Conservation (phyloP, 2,329 filamentous ascomycete genomes). For the Botrytis fragariae region DNA sequence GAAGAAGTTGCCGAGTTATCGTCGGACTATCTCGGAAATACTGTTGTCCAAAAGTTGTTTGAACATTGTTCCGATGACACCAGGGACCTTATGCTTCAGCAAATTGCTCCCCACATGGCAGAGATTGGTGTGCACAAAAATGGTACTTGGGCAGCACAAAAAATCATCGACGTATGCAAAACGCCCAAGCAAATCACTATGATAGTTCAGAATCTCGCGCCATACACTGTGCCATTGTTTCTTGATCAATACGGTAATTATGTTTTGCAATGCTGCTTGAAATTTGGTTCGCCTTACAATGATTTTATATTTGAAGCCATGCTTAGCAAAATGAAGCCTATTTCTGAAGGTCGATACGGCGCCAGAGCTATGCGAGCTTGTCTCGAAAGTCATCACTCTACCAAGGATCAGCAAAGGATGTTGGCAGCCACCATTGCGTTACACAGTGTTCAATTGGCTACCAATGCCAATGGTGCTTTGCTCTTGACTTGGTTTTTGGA, state of each 20-base stretch:
- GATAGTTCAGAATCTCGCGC: constrained; percentile 79
- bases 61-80: constrained; percentile 90
- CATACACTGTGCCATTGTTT: constrained; percentile 88
- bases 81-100: constrained; percentile 84
- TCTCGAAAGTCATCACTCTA: constrained; percentile 90
- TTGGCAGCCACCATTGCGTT: constrained; percentile 92
- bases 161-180: constrained; percentile 96
- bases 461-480: constrained; percentile 91
- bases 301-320: constrained; percentile 98
- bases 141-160: constrained; percentile 97
- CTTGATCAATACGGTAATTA: constrained; percentile 99
- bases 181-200: constrained; percentile 76
- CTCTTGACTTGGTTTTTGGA: constrained; percentile 97
- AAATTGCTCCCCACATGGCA: constrained; percentile 87
- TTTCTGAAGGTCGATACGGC: constrained; percentile 89
- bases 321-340: constrained; percentile 90
- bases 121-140: constrained; percentile 99
- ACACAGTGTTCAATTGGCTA: constrained; percentile 93
- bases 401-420: constrained; percentile 93
- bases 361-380: constrained; percentile 96
- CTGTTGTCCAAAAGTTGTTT: constrained; percentile 98
- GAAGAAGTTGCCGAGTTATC: constrained; percentile 93
- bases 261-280: constrained; percentile 91
- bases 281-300: constrained; percentile 85
- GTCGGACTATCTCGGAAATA: constrained; percentile 96